These are phyloP conservation scores for Chernovozyma aurita DNA, from an alignment of 1,139 yeast genomes.

Conservation along the genomic window DNA sequence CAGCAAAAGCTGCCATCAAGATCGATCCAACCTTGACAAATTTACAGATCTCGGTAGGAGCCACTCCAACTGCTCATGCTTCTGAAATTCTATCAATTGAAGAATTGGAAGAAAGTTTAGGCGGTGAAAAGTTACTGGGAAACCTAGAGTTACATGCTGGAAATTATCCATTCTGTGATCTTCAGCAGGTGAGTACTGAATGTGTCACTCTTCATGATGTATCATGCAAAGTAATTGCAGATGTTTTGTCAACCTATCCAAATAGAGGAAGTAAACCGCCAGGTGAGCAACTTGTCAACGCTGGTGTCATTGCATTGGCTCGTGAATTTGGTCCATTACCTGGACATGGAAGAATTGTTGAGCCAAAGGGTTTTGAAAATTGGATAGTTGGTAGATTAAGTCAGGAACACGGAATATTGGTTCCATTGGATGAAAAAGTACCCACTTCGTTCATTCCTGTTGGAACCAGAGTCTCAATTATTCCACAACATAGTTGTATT, in stretches of 20 bases:
- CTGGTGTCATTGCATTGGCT: conserved; percentile 69
- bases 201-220: conserved; percentile 46
- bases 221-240: conserved; percentile 57
- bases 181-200: conserved; percentile 70
- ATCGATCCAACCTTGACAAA: conserved; percentile 22
- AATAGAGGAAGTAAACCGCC: conserved; percentile 40
- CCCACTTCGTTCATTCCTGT: conserved; percentile 33
- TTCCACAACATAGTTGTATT: conserved; percentile 76
- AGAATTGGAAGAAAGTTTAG: conserved; percentile 18
- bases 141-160: conserved; percentile 74
- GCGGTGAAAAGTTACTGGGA: conserved; percentile 32
- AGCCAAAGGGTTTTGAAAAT: conserved; percentile 33
- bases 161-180: conserved; percentile 66
- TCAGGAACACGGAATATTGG: conserved; percentile 63
- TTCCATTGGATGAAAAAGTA: conserved; percentile 21
- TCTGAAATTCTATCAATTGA: conserved; percentile 27
- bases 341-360: conserved; percentile 44
- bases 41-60: conserved; percentile 60
- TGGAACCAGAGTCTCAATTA: conserved; percentile 51
- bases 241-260: conserved; percentile 59
- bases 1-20: conserved; percentile 39
- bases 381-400: conserved; percentile 58
- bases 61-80: conserved; percentile 78
- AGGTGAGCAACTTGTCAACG: conserved; percentile 64
- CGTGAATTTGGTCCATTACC: conserved; percentile 54